Base-by-base conservation (phyloP, 306 rosid species). In the Notholithocarpus densiflorus region DNA sequence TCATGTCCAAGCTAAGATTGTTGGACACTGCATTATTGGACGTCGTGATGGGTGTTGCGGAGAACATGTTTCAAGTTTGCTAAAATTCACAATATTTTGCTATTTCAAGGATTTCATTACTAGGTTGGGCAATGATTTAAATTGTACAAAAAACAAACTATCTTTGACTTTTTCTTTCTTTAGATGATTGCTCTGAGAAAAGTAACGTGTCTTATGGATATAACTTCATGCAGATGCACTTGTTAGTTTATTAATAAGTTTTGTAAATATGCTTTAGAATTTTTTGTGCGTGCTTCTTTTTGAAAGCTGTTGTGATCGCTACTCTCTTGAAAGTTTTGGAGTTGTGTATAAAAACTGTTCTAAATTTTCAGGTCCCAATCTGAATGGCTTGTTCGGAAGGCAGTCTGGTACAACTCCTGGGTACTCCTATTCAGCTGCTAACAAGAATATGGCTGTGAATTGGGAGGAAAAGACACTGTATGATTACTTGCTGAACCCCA, bases 331-430 rank as follows among this genome's bases (percentile, higher is more conserved):
- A 7, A 8, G 43, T 21, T 17, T 9, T 60, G 34, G 56, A 75
- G 37, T 72, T 40, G 29, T 51, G 65, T 68, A 11, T 56, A 21
- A 40, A 12, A 13, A 27, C 70, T 75, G 17, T 74, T 45, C 52
- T 59, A 13, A 73, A 32, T 66, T 83, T 32, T 55, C 91, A 93
- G 98, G 98, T 21, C 98, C 98, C 75, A 93, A 93, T 84, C 88
- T 93, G 68, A 91, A 93, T 84, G 97, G 95, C 14, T 75, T 93
- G 82, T 89, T 93, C 27, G 98, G 98, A 81, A 90, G 98, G 91
- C 98, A 93, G 85, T 93, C 98, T 10, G 98, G 98, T 55, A 93
- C 98, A n/a, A 89, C 93, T 45, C 57, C 95, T 0, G 98, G 98
- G 34, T 93, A 91, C 81, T 93, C 98, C 12, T 93, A 93, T 69